phyloP scores from a whole-genome alignment of 2,329 filamentous ascomycete species.

The Fusarium incarnatum region DNA sequence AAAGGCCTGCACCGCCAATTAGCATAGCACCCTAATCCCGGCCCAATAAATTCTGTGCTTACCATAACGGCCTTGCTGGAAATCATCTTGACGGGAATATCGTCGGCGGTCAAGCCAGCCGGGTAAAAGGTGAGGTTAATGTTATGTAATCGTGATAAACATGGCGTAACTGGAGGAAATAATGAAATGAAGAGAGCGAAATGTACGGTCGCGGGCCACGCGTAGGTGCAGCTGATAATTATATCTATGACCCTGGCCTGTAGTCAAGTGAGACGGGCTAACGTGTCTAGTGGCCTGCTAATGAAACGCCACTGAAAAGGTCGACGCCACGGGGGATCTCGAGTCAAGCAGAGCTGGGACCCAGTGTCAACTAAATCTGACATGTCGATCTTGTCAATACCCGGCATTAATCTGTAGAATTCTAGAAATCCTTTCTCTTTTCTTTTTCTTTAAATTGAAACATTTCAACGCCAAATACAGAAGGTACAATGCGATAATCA shows the following conservation, averaged over 20 bases:
- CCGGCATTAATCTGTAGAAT: not conserved
- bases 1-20: not conserved
- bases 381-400: not conserved
- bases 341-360: not conserved
- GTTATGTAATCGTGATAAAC: not conserved
- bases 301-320: not conserved
- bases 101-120: not conserved
- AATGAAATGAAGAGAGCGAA: not conserved
- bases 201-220: not conserved
- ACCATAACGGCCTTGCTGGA: constrained; percentile 13
- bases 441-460: not conserved
- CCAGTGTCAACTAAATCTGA: not conserved
- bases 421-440: not conserved
- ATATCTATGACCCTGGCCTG: not conserved
- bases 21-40: not conserved
- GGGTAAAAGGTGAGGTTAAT: not conserved
- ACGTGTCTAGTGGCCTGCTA: not conserved
- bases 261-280: not conserved
- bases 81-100: not conserved
- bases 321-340: not conserved
- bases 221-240: not conserved
- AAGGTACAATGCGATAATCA: not conserved
- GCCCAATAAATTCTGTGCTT: not conserved
- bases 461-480: not conserved
- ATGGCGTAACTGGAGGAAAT: not conserved